phyloP scores from a whole-genome alignment of 768 basidiomycete species.

The Phaeolepiota aurea region DNA sequence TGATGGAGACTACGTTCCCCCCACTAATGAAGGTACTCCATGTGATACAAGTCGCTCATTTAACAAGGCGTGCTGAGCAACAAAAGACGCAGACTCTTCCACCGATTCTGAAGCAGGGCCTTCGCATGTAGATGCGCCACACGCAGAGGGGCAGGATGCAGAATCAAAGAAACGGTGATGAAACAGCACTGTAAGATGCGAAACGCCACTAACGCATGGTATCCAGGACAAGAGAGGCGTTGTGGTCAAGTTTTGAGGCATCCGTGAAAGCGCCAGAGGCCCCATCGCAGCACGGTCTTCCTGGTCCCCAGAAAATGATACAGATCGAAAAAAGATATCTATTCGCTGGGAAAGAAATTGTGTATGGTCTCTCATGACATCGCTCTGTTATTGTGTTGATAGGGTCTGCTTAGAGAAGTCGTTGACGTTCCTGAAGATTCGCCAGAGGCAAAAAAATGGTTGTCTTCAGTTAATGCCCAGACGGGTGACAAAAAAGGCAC shows the following conservation, averaged over 20 bases:
- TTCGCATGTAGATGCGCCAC: conserved; percentile 16
- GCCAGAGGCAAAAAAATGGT: conserved; percentile 71
- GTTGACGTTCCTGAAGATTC: conserved; percentile 69
- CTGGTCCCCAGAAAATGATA: conserved; percentile 31
- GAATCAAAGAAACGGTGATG: conserved; percentile 36
- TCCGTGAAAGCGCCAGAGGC: conserved; percentile 33
- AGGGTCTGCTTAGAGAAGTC: conserved; percentile 46
- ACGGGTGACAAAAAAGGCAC: not conserved
- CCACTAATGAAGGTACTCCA: conserved; percentile 33
- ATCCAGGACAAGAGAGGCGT: conserved; percentile 46
- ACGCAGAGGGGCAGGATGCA: conserved; percentile 22
- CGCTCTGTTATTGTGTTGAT: conserved; percentile 5
- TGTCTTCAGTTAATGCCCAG: conserved; percentile 14
- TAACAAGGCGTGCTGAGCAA: too few species aligned
- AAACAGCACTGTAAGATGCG: not conserved
- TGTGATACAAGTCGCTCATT: too few species aligned
- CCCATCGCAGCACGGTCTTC: conserved; percentile 8
- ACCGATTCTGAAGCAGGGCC: conserved; percentile 25
- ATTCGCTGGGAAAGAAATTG: conserved; percentile 71
- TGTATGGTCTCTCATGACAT: conserved; percentile 37
- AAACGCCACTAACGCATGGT: conserved; percentile 4
- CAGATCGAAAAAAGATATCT: conserved; percentile 63
- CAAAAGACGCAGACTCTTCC: conserved; percentile 27
- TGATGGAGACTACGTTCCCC: conserved; percentile 65
- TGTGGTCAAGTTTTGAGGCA: conserved; percentile 66